Percentiles rank a stretch among this genome's conserved stretches.
Conservation (phyloP, 2,329 filamentous ascomycete species). For the Diaporthe amygdali region DNA sequence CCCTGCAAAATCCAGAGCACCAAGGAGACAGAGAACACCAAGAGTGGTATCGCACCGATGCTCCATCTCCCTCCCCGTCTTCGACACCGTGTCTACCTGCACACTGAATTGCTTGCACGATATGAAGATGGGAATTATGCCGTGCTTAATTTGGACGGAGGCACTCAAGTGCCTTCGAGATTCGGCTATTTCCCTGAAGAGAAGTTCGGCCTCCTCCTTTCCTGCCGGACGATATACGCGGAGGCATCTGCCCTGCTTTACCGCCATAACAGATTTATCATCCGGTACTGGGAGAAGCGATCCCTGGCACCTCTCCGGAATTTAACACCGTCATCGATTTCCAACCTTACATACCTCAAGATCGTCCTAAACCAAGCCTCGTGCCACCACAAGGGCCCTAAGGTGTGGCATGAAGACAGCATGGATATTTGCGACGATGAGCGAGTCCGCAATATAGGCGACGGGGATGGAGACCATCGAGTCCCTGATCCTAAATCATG, state of each 20-base stretch:
- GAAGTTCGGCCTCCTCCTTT: neutral
- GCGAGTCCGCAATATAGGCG: neutral
- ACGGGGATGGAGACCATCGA: neutral
- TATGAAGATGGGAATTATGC: neutral
- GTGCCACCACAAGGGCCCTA: neutral
- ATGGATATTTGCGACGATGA: neutral
- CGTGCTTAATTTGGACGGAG: neutral
- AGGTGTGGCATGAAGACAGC: accelerated
- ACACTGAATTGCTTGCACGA: neutral
- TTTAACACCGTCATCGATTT: neutral
- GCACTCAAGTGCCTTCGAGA: neutral
- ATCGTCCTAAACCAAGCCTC: neutral
- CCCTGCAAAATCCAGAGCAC: too few species aligned
- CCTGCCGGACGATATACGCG: neutral
- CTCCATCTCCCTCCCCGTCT: too few species aligned
- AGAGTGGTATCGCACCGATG: too few species aligned
- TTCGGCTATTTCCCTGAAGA: neutral
- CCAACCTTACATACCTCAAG: neutral
- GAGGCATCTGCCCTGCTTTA: neutral
- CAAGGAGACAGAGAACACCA: too few species aligned
- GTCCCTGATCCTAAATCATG: neutral
- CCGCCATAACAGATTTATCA: neutral
- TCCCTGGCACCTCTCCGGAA: neutral
- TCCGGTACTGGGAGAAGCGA: neutral
- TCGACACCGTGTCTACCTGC: neutral